Evolutionary conservation across 1,139 yeast species (phyloP), one percentile per base, ranked within the genome.

Genomic region (Suhomyces ambrosiae): DNA sequence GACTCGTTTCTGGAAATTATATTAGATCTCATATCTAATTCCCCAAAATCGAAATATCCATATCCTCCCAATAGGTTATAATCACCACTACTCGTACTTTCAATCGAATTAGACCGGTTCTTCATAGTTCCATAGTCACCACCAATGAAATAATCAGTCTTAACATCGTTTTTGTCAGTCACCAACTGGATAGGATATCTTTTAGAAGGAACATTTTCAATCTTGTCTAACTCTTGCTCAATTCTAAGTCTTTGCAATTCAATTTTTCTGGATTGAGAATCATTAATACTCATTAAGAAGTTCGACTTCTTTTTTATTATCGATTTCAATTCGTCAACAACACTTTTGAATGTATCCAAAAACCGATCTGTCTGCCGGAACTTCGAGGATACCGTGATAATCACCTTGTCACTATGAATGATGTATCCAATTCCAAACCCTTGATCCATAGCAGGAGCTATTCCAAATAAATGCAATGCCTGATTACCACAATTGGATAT

Each of bases 401-500:
- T 72, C 4, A 71, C 66, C 33, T 64, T 65, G 48, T 82, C 88
- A 41, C 74, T 75, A 54, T 84, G 86, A 39, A 84, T 75, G 30
- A 83, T 82, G 52, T 85, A 85, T 0, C 90, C 92, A 30, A 84
- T 71, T 10, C 90, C 92, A 56, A 81, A 84, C 0, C 94, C 94
- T 47, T 80, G 80, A 34, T 85, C 80, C 16, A 74, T 69, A 0
- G 88, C 86, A 1, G 92, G 94, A 0, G 90, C 82, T 19, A 85
- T 76, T 6, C 92, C 92, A 65, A 85, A 85, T 12, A 81, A 64
- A 32, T 76, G 75, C 46, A 85, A 71, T 0, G 92, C 88, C 9
- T 88, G 85, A 52, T 83, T 85, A 13, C 94, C 94, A 63, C 94
- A 85, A 54, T 85, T 85, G 17, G 72, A 63, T 30, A 71, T 65